These are phyloP conservation scores for Taphrina wiesneri DNA, from an alignment of 1,139 yeast genomes.

Conservation along the genomic window DNA sequence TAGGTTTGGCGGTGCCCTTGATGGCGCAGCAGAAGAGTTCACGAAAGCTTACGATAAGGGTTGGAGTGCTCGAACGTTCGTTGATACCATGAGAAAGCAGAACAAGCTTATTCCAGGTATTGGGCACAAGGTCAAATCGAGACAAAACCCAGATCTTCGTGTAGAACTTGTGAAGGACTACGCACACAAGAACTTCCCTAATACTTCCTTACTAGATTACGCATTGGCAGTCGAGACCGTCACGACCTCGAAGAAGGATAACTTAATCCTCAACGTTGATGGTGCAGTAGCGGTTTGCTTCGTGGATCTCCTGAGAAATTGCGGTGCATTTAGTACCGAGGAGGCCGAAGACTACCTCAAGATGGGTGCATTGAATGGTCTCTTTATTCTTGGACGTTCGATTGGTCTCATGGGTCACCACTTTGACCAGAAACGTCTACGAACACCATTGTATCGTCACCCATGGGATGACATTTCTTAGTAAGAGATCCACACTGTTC, in stretches of 20 bases:
- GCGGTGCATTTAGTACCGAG: slow-evolving; percentile 52
- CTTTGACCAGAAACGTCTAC: slow-evolving; percentile 53
- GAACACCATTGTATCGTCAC: slow-evolving; percentile 53
- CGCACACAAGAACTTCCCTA: slow-evolving; percentile 52
- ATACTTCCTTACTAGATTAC: slow-evolving; percentile 50
- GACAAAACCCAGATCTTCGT: slow-evolving; percentile 54
- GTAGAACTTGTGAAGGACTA: slow-evolving; percentile 54
- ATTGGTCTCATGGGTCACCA: slow-evolving; percentile 54
- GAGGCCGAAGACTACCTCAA: slow-evolving; percentile 52
- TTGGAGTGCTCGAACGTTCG: slow-evolving; percentile 52
- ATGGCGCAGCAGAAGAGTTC: slow-evolving; percentile 54
- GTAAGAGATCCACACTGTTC: background rate
- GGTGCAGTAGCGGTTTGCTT: slow-evolving; percentile 54
- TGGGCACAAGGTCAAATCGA: slow-evolving; percentile 54
- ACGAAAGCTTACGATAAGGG: slow-evolving; percentile 52
- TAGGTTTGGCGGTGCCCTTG: slow-evolving; percentile 54
- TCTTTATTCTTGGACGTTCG: slow-evolving; percentile 53
- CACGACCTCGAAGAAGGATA: slow-evolving; percentile 54
- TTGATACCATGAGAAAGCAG: slow-evolving; percentile 52
- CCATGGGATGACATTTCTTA: slow-evolving; percentile 55
- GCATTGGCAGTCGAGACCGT: slow-evolving; percentile 55
- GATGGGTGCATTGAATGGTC: slow-evolving; percentile 53
- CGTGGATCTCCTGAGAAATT: slow-evolving; percentile 51
- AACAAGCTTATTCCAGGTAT: slow-evolving; percentile 54
- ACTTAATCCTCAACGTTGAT: slow-evolving; percentile 52